Evolutionary conservation across 139 green algal genomes (phyloP), one percentile per base, ranked within the genome.

Genomic region (Picochlorum sp.): DNA sequence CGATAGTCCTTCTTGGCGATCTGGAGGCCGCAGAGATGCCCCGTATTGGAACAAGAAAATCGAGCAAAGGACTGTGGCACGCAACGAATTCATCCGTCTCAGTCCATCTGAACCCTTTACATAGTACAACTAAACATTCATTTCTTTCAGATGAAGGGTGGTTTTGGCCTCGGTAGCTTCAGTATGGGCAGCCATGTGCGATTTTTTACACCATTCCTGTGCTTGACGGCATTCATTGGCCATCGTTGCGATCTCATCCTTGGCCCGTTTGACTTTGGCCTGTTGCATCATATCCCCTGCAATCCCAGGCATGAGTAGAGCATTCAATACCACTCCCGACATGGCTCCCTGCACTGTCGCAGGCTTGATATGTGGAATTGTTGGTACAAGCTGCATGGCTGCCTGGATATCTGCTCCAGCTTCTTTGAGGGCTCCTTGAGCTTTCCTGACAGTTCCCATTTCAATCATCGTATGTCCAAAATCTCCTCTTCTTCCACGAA

Each of bases 391-490:
- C 21, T 65, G 58, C 23, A 58, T 59, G 0, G 58, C 58, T 1
- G 1, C 3, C 15, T 15, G 23, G 20, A 65, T 65, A 28, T 65
- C 41, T 18, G 20, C 58, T 26, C 20, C 58, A n/a, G 58, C 58
- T 32, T 49, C 20, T 18, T 65, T 59, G 13, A 65, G 13, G 13
- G 23, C n/a, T 7, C 13, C 23, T 26, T 51, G n/a, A 28, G 58
- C 58, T 26, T 59, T 65, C 20, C 7, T n/a, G 57, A 65, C 23
- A 13, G 58, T 65, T 9, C n/a, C 21, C 21, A 50, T 65, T 18
- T 65, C 58, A 28, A 65, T 28, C 58, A 65, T 52, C 8, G 20
- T 65, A 32, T 65, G 58, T 26, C 58, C 58, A 24, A 65, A 57
- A 52, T 65, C 58, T 18, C 57, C 57, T 50, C 44, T 28, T 32